phyloP scores from a whole-genome alignment of 2,329 filamentous ascomycete species.

The Hymenoscyphus repandus region DNA sequence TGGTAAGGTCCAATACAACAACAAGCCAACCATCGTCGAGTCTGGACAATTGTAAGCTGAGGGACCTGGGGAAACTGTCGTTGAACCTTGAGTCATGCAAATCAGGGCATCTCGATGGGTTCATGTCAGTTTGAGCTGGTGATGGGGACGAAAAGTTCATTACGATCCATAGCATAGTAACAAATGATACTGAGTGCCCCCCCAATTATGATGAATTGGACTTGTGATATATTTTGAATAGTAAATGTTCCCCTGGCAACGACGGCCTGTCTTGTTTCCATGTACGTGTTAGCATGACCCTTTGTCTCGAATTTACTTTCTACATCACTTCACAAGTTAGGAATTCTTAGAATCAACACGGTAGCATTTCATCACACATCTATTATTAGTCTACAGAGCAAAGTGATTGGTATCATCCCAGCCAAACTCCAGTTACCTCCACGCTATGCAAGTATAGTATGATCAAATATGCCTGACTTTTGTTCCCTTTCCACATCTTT shows the following conservation, averaged over 20 bases:
- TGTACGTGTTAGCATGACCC: neutral
- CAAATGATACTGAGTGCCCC: slow-evolving; percentile 20
- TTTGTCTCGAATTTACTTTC: neutral
- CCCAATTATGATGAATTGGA: neutral
- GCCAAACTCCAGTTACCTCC: slow-evolving; percentile 24
- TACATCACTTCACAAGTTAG: too few species aligned
- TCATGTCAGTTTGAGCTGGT: slow-evolving; percentile 6
- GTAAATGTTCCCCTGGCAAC: neutral
- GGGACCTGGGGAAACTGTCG: slow-evolving; percentile 3
- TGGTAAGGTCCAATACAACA: slow-evolving; percentile 51
- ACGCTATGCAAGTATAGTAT: slow-evolving; percentile 29
- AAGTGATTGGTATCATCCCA: slow-evolving; percentile 4
- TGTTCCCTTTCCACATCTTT: neutral
- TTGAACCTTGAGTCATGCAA: slow-evolving; percentile 13
- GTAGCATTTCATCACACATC: neutral
- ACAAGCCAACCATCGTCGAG: slow-evolving; percentile 53
- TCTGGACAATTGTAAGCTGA: slow-evolving; percentile 44
- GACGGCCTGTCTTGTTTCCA: too few species aligned
- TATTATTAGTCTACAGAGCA: neutral
- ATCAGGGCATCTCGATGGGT: slow-evolving; percentile 4
- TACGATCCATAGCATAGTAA: slow-evolving; percentile 16
- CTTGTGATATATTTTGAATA: neutral
- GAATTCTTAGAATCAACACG: too few species aligned
- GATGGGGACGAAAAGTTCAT: slow-evolving; percentile 23
- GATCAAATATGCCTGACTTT: slow-evolving; percentile 9